Conservation (phyloP, 78 protist species). For the Isochrysis galbana region DNA sequence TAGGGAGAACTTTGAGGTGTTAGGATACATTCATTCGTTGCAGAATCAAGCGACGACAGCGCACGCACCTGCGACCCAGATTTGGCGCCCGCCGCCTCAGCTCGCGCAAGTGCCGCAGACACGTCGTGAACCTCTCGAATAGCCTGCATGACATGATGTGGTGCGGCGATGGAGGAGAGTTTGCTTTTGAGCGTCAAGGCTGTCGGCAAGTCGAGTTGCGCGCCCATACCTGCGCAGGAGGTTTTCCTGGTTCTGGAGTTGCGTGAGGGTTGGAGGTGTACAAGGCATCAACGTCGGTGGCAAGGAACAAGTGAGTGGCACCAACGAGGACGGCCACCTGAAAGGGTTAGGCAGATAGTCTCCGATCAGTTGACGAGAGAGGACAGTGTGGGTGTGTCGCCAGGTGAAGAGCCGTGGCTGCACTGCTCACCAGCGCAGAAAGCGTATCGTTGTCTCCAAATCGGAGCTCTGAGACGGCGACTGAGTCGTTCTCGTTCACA, state of each 20-base stretch:
- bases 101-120: slow-evolving; percentile 15
- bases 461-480: slow-evolving; percentile 25
- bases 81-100: background rate
- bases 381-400: too few species aligned
- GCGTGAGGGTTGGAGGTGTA: slow-evolving; percentile 39
- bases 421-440: slow-evolving; percentile 68
- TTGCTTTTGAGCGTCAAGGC: too few species aligned
- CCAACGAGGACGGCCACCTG: slow-evolving; percentile 49
- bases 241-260: background rate
- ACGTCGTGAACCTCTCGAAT: slow-evolving; percentile 16
- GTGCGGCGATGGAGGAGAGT: too few species aligned
- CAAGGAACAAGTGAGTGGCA: slow-evolving; percentile 51
- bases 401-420: too few species aligned
- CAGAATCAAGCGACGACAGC: too few species aligned
- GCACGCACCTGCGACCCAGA: too few species aligned
- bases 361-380: too few species aligned
- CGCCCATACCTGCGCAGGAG: background rate
- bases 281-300: slow-evolving; percentile 60
- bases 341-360: too few species aligned
- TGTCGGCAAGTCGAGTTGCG: too few species aligned
- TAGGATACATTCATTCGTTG: too few species aligned
- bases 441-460: slow-evolving; percentile 70
- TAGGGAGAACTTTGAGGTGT: too few species aligned
- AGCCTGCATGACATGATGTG: too few species aligned
- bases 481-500: slow-evolving; percentile 63